phyloP scores from a whole-genome alignment of 163 green algal genomes.

The Chloromonas sp. region DNA sequence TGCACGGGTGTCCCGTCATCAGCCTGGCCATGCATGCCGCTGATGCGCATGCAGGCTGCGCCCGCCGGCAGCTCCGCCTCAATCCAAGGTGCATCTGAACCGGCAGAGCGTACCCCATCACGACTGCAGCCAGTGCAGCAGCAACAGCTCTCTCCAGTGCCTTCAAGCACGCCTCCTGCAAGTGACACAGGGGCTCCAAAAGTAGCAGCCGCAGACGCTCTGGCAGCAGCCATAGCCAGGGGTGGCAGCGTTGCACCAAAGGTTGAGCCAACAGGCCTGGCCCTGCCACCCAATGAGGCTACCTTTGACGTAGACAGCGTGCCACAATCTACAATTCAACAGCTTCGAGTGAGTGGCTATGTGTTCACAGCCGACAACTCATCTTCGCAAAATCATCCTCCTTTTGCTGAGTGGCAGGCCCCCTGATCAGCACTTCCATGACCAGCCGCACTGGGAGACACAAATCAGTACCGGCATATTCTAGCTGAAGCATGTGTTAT shows the following conservation, averaged over 20 bases:
- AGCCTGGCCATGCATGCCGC: background rate
- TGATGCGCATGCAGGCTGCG: too few relatives aligned
- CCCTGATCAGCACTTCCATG: background rate
- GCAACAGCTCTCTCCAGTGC: background rate
- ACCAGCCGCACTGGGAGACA: background rate
- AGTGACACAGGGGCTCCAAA: too few relatives aligned
- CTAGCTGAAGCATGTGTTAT: background rate
- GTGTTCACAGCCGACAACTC: background rate
- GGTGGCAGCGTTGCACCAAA: background rate
- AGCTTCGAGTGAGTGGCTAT: background rate
- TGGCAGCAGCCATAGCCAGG: background rate
- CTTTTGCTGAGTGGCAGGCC: too few relatives aligned
- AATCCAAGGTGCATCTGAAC: background rate
- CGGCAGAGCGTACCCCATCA: background rate
- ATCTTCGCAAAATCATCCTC: too few relatives aligned
- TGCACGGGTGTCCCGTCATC: background rate
- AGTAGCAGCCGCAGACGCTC: background rate
- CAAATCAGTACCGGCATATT: background rate
- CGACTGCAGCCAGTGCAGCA: background rate
- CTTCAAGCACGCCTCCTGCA: background rate
- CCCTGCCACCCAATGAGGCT: background rate
- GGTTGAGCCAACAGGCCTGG: background rate
- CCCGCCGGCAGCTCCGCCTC: background rate
- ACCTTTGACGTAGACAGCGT: background rate
- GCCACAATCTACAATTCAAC: background rate